phyloP scores from a whole-genome alignment of 2,329 filamentous ascomycete species.

The Colletotrichum gigasporum region DNA sequence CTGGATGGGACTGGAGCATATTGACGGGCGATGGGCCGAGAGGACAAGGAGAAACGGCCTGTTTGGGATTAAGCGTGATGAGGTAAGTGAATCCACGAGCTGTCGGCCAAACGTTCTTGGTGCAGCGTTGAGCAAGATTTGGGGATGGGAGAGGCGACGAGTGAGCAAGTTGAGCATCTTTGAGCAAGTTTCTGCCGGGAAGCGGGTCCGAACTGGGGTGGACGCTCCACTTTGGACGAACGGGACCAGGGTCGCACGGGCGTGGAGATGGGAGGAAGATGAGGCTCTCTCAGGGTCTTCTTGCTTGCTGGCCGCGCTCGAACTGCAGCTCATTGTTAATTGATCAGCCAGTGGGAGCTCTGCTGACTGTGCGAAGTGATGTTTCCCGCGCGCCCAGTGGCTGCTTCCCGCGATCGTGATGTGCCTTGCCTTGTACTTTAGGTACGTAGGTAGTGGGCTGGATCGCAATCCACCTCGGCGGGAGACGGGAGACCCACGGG shows the following conservation, averaged over 20 bases:
- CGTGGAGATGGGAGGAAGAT: background rate
- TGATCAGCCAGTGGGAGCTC: too few relatives aligned
- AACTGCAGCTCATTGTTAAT: too few relatives aligned
- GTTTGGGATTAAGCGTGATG: background rate
- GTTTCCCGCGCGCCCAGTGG: too few relatives aligned
- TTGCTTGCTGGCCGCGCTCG: too few relatives aligned
- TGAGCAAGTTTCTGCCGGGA: conserved; percentile 45
- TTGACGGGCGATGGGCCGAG: background rate
- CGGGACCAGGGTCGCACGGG: background rate
- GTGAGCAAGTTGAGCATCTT: conserved; percentile 43
- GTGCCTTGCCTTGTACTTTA: too few relatives aligned
- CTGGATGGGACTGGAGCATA: background rate
- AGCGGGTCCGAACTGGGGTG: conserved; percentile 4
- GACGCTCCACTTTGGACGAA: background rate
- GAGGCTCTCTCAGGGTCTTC: conserved; percentile 13
- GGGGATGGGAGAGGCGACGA: background rate
- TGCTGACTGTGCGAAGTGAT: too few relatives aligned
- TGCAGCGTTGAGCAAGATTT: background rate
- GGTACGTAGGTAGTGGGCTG: too few relatives aligned
- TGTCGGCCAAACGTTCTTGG: background rate
- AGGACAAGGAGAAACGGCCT: background rate
- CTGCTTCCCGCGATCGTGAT: too few relatives aligned
- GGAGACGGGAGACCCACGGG: too few relatives aligned
- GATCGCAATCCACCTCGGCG: too few relatives aligned
- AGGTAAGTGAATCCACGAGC: background rate